phyloP scores from a whole-genome alignment of 2,329 filamentous ascomycete genomes.

The Ceratocystis ficicola region DNA sequence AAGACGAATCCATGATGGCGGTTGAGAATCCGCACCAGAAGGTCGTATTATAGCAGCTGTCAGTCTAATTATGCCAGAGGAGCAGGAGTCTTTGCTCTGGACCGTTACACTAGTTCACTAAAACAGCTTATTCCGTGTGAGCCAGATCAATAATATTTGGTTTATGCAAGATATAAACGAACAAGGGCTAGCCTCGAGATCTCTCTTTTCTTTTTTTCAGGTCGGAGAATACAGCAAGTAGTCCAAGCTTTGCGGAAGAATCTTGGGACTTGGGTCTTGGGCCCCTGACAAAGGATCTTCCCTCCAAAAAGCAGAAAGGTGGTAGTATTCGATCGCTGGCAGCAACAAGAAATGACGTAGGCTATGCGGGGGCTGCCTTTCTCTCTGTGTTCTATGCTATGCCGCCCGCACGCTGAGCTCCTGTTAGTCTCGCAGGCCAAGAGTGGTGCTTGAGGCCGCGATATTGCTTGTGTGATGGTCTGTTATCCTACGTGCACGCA shows the following conservation, averaged over 20 bases:
- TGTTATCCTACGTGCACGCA: neutral
- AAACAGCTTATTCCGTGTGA: neutral
- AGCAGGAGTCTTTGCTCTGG: neutral
- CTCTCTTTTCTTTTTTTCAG: neutral
- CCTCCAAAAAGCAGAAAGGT: neutral
- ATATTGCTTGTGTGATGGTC: neutral
- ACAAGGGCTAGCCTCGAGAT: neutral
- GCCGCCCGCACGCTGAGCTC: no score
- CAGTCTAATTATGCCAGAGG: neutral
- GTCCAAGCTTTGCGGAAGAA: neutral
- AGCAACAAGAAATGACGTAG: neutral
- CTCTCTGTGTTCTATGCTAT: neutral
- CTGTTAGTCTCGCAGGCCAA: neutral
- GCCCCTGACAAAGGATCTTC: neutral
- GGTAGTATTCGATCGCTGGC: neutral
- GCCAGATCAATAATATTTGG: neutral
- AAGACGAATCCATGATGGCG: slow-evolving; percentile 21
- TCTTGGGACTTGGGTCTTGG: neutral
- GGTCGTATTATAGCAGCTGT: neutral
- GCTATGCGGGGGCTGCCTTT: neutral
- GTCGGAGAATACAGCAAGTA: neutral
- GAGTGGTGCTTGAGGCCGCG: neutral
- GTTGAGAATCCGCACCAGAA: neutral
- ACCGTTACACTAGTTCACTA: neutral
- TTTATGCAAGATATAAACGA: neutral